Percentiles rank a stretch among this genome's conserved stretches.
These are phyloP conservation scores for Ophiostoma sp. DNA, from an alignment of 2,329 filamentous ascomycete species.

Conservation along the genomic window DNA sequence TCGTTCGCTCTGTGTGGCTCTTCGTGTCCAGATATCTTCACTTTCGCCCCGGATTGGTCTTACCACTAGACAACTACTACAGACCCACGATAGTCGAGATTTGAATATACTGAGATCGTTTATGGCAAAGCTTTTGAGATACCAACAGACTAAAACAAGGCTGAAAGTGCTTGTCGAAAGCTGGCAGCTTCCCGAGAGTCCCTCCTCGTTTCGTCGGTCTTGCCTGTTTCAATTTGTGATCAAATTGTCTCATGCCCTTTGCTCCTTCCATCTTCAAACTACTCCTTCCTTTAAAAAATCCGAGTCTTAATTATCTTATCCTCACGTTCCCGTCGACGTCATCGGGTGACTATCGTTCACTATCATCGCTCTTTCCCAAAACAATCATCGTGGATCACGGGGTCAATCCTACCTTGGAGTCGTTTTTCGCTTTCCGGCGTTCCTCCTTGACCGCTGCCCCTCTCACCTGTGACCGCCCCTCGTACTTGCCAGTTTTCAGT, in stretches of 20 bases:
- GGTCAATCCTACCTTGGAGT: neutral
- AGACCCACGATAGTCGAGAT: neutral
- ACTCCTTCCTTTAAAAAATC: neutral
- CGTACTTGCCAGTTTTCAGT: slow-evolving; percentile 3
- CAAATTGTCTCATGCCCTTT: neutral
- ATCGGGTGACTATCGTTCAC: neutral
- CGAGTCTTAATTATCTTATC: neutral
- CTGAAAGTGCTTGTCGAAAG: neutral
- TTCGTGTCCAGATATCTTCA: neutral
- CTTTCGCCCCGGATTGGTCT: neutral
- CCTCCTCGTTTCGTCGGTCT: neutral
- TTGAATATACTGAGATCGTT: neutral
- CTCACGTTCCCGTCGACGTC: neutral
- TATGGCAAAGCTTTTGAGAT: neutral
- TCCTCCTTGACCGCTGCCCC: slow-evolving; percentile 9
- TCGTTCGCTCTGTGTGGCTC: neutral
- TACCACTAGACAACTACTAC: neutral
- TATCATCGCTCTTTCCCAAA: neutral
- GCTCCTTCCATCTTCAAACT: neutral
- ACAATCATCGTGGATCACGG: slow-evolving; percentile 3
- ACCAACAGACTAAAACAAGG: neutral
- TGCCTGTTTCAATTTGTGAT: neutral
- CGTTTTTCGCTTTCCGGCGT: neutral
- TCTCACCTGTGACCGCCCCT: neutral
- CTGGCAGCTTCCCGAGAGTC: neutral